phyloP scores from a whole-genome alignment of 2,329 filamentous ascomycete species.

The Alternaria brassicae region DNA sequence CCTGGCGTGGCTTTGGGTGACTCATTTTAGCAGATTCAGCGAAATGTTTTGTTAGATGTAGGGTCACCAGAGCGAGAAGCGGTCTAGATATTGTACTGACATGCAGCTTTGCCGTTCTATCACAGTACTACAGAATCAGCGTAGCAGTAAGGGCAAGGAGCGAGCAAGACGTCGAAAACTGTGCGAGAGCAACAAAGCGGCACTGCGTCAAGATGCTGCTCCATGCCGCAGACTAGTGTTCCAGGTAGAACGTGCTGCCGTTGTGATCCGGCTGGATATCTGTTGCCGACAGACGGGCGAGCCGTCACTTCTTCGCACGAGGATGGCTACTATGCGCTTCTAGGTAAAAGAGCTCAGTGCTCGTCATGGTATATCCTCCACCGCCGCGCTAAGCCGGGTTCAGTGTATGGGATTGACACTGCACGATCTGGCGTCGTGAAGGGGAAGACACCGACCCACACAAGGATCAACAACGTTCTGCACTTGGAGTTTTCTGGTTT shows the following conservation, averaged over 20 bases:
- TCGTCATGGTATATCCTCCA: not conserved
- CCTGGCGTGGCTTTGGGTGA: not conserved
- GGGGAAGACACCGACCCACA: not conserved
- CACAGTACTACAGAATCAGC: not conserved
- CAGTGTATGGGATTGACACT: not conserved
- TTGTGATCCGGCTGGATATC: not conserved
- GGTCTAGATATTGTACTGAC: slow-evolving; percentile 1
- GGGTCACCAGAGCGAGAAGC: not conserved
- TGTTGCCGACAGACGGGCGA: not conserved
- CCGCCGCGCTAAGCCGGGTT: not conserved
- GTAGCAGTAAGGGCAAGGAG: not conserved
- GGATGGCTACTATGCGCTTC: slow-evolving; percentile 1
- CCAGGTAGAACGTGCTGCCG: not conserved
- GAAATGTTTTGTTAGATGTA: not conserved
- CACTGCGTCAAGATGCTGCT: not conserved
- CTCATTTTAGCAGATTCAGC: not conserved
- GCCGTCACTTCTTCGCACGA: not conserved
- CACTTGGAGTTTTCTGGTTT: not conserved
- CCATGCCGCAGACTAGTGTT: not conserved
- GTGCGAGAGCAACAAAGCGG: not conserved
- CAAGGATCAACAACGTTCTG: not conserved
- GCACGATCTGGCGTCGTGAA: not conserved
- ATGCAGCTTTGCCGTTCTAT: not conserved
- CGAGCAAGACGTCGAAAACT: not conserved
- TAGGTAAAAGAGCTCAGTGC: not conserved